Conservation (phyloP, 306 rosid species). For the Rosa rugosa region DNA sequence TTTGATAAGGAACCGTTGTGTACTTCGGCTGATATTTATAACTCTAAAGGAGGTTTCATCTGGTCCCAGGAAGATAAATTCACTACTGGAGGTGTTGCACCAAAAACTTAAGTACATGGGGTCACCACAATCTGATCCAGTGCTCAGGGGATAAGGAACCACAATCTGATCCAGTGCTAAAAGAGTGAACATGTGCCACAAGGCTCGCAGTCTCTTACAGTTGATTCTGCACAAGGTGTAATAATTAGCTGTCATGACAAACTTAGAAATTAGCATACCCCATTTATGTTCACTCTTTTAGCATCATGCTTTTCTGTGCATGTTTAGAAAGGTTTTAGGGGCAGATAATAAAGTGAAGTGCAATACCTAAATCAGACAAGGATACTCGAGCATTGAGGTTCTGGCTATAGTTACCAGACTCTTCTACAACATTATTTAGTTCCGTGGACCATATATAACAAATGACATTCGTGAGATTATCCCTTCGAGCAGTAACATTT, state of each 20-base stretch:
- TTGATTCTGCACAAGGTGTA: conserved; percentile 34
- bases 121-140: conserved; percentile 42
- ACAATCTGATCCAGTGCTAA: conserved; percentile 40
- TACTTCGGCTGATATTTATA: not conserved
- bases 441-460: conserved; percentile 30
- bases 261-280: not conserved
- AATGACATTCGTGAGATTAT: accelerated
- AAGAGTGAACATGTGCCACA: conserved; percentile 57
- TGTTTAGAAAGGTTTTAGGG: not conserved
- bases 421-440: conserved; percentile 29
- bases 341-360: not conserved
- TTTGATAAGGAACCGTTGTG: conserved; percentile 16
- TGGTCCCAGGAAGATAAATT: conserved; percentile 23
- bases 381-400: conserved; percentile 24
- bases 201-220: conserved; percentile 26
- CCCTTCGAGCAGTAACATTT: not conserved
- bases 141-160: conserved; percentile 66
- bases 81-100: conserved; percentile 15
- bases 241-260: not conserved
- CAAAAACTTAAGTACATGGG: conserved; percentile 31
- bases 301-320: not conserved
- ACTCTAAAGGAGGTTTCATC: not conserved
- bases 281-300: not conserved
- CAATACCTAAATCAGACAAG: conserved; percentile 35
- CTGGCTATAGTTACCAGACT: not conserved